phyloP scores from a whole-genome alignment of 2,329 filamentous ascomycete genomes.

The Cladosporium oxysporum region DNA sequence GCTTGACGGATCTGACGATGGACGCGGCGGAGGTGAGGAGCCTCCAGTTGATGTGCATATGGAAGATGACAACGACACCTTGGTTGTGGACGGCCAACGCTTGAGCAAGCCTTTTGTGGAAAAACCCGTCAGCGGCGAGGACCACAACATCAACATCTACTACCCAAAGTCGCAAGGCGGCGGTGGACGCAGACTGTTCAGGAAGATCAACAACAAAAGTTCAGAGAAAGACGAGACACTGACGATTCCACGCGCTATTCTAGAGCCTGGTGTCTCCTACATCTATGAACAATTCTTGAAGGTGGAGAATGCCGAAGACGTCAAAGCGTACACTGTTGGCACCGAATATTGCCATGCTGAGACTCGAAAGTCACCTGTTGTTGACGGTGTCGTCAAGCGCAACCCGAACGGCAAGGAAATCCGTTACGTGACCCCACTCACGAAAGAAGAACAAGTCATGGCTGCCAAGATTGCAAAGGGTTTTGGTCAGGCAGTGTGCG shows the following conservation, averaged over 20 bases:
- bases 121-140: slow-evolving; percentile 96
- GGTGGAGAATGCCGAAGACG: slow-evolving; percentile 95
- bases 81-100: slow-evolving; percentile 80
- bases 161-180: slow-evolving; percentile 85
- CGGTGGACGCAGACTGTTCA: slow-evolving; percentile 86
- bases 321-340: slow-evolving; percentile 97
- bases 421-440: slow-evolving; percentile 86
- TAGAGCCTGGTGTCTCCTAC: slow-evolving; percentile 79
- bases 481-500: slow-evolving; percentile 93
- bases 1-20: slow-evolving; percentile 69
- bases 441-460: slow-evolving; percentile 76
- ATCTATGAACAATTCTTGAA: slow-evolving; percentile 97
- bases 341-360: slow-evolving; percentile 93
- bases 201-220: slow-evolving; percentile 98
- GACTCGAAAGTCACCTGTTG: slow-evolving; percentile 94
- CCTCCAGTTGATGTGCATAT: slow-evolving; percentile 72
- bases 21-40: slow-evolving; percentile 59
- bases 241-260: slow-evolving; percentile 74
- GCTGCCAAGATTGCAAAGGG: slow-evolving; percentile 86
- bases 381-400: slow-evolving; percentile 90
- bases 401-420: slow-evolving; percentile 98
- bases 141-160: slow-evolving; percentile 98
- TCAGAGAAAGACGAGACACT: slow-evolving; percentile 87
- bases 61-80: slow-evolving; percentile 83
- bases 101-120: slow-evolving; percentile 96